A percentile compares a stretch with the other conserved stretches of the same genome.
Evolutionary conservation across 2,329 filamentous ascomycete genomes (phyloP).

Genomic region (Calonectria henricotiae): DNA sequence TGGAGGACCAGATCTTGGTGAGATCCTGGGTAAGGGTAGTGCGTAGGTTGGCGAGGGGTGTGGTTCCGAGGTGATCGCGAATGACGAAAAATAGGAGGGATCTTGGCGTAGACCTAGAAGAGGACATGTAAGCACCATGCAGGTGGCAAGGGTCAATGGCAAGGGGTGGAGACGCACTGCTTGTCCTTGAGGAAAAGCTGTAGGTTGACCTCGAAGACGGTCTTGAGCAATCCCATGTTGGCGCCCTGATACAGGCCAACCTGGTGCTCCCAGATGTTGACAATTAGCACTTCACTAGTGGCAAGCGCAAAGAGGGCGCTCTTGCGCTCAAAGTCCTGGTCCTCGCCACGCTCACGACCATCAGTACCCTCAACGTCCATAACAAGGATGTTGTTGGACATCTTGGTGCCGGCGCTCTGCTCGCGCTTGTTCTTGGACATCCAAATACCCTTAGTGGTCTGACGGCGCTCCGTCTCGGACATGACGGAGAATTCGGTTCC

Average conservation of each 20-base stretch:
- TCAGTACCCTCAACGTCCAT: conserved; percentile 99
- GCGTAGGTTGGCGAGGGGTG: conserved; percentile 90
- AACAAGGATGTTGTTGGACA: conserved; percentile 98
- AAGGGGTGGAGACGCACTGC: conserved; percentile 73
- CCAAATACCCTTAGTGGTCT: conserved; percentile 99
- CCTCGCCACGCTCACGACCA: conserved; percentile 94
- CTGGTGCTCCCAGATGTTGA: conserved; percentile 99
- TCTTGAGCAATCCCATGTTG: conserved; percentile 99
- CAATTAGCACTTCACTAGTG: conserved; percentile 96
- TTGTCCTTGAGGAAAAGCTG: conserved; percentile 97
- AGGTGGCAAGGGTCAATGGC: conserved; percentile 11
- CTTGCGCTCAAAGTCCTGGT: conserved; percentile 99
- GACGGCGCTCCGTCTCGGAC: conserved; percentile 92
- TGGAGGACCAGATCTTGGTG: conserved; percentile 90
- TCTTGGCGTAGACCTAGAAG: conserved; percentile 81
- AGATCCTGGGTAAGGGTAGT: conserved; percentile 93
- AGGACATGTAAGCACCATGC: conserved; percentile 44
- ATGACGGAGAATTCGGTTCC: conserved; percentile 98
- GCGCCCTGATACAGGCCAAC: conserved; percentile 98
- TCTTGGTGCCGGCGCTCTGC: conserved; percentile 69
- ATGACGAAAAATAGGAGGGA: conserved; percentile 99
- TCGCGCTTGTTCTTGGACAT: conserved; percentile 95
- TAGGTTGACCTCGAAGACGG: conserved; percentile 98
- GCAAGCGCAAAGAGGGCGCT: conserved; percentile 97
- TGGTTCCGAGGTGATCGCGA: conserved; percentile 94